Evolutionary conservation across 495 filamentous ascomycete genomes (phyloP).

Genomic region (Trichoderma reesei): DNA sequence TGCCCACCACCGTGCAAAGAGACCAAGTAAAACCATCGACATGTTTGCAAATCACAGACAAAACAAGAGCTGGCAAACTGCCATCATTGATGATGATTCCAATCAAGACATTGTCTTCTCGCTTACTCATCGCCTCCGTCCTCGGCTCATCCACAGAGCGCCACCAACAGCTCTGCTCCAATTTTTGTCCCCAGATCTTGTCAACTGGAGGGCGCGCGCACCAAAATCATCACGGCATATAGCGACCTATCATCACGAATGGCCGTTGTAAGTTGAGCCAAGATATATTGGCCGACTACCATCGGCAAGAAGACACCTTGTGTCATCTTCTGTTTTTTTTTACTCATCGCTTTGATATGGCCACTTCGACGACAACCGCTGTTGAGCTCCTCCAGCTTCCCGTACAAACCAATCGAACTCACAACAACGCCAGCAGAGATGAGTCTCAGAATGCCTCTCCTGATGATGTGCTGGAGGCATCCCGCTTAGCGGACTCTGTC

Average conservation of each 20-base stretch:
- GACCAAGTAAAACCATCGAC: no score
- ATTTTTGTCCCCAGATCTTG: slow-evolving; percentile 1
- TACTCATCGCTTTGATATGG: neutral
- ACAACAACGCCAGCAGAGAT: neutral
- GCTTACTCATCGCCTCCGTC: neutral
- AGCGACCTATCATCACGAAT: neutral
- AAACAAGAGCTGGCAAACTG: no score
- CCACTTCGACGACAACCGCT: neutral
- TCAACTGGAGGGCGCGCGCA: slow-evolving; percentile 19
- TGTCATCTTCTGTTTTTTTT: no score
- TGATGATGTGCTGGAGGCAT: slow-evolving; percentile 40
- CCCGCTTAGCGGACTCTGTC: slow-evolving; percentile 35
- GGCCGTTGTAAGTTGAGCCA: neutral
- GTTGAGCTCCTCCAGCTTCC: neutral
- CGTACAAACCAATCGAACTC: neutral
- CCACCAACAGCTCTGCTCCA: neutral
- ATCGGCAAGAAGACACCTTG: no score
- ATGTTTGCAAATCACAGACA: no score
- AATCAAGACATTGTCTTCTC: no score
- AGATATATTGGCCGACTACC: neutral
- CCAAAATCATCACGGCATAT: neutral
- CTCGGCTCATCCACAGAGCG: neutral
- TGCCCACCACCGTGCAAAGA: no score
- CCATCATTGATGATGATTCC: no score
- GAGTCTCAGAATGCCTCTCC: neutral